Conservation (phyloP, 2,329 filamentous ascomycete genomes). For the Beauveria rudraprayagi region DNA sequence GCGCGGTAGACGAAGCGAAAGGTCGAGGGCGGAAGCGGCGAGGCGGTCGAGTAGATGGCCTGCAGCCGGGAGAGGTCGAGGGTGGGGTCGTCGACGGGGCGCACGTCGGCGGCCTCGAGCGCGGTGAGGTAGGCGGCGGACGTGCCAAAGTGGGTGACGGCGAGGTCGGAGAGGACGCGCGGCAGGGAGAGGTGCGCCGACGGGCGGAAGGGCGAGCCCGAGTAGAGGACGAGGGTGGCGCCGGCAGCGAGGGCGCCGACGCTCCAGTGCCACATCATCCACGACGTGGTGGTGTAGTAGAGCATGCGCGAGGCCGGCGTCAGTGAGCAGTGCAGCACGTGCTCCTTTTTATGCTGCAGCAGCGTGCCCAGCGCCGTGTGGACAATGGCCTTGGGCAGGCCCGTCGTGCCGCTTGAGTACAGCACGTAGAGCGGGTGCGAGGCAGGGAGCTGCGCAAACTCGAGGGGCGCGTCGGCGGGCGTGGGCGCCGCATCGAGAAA, state of each 20-base stretch:
- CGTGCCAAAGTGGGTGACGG: slow-evolving; percentile 89
- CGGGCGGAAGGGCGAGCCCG: slow-evolving; percentile 82
- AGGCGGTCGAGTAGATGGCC: slow-evolving; percentile 91
- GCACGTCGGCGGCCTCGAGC: slow-evolving; percentile 68
- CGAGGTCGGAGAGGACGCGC: slow-evolving; percentile 67
- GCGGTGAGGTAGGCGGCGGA: slow-evolving; percentile 89
- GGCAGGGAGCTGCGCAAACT: slow-evolving; percentile 70
- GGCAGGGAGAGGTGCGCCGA: slow-evolving; percentile 76
- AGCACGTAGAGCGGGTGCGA: slow-evolving; percentile 90
- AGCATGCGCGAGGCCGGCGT: slow-evolving; percentile 65
- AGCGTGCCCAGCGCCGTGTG: slow-evolving; percentile 86
- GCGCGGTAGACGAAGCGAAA: slow-evolving; percentile 83
- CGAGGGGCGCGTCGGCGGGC: slow-evolving; percentile 35
- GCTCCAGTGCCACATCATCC: slow-evolving; percentile 99
- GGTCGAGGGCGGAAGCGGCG: slow-evolving; percentile 84
- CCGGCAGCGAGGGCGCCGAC: slow-evolving; percentile 78
- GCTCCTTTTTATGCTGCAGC: slow-evolving; percentile 96
- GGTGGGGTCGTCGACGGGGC: slow-evolving; percentile 44
- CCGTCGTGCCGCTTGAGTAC: slow-evolving; percentile 87
- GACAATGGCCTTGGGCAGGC: slow-evolving; percentile 83
- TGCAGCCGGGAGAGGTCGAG: slow-evolving; percentile 58
- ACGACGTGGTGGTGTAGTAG: slow-evolving; percentile 91
- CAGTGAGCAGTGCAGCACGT: slow-evolving; percentile 78
- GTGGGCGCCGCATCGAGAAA: slow-evolving; percentile 37
- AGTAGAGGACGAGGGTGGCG: slow-evolving; percentile 78